A percentile compares a stretch with the other conserved stretches of the same genome.
phyloP scores from a whole-genome alignment of 768 basidiomycete species.

The Pholiota microspora region DNA sequence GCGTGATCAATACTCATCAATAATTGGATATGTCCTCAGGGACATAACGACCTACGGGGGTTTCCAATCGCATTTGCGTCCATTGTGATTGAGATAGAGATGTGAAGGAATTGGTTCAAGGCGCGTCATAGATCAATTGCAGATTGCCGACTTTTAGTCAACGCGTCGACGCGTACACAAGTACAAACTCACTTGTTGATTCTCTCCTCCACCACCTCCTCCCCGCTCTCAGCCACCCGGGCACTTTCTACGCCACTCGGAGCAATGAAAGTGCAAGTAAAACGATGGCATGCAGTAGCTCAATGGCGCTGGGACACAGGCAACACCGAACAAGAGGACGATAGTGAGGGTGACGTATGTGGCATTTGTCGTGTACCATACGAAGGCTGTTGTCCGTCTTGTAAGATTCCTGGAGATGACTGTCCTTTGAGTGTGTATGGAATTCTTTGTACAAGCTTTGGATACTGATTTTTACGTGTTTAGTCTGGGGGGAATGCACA shows the following conservation, averaged over 20 bases:
- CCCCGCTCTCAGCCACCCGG: neutral
- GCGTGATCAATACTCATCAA: neutral
- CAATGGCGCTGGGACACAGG: constrained; percentile 85
- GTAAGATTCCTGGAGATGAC: constrained; percentile 91
- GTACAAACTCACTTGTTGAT: constrained; percentile 20
- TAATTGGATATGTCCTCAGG: neutral
- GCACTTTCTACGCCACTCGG: neutral
- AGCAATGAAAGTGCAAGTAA: constrained; percentile 78
- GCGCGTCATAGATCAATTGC: neutral
- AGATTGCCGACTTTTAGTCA: neutral
- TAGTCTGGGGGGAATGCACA: constrained; percentile 97
- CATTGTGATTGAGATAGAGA: neutral
- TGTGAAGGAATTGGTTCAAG: neutral
- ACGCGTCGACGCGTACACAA: constrained; percentile 27
- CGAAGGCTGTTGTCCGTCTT: constrained; percentile 93
- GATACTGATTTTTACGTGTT: neutral
- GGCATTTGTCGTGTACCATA: constrained; percentile 91
- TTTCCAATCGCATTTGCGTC: neutral
- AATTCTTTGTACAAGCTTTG: neutral
- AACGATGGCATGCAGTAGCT: constrained; percentile 86
- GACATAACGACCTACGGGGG: neutral
- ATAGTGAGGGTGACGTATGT: constrained; percentile 61
- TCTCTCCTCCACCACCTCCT: neutral
- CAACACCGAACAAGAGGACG: constrained; percentile 33
- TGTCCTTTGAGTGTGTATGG: constrained; percentile 32